Conservation (phyloP, 306 rosid species). For the Rubus idaeus region DNA sequence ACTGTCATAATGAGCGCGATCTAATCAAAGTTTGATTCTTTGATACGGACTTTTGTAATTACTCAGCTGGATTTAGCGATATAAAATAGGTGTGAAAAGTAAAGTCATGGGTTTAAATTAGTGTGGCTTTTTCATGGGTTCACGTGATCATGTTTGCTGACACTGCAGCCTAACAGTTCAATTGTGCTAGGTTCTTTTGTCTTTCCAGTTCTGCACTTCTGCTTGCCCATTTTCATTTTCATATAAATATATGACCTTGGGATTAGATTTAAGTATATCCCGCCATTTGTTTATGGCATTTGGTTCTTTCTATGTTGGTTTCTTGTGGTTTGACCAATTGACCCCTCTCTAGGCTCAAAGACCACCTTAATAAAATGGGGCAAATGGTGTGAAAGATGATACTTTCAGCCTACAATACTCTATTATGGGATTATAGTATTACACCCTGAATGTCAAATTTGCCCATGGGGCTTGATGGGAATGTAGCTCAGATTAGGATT, state of each 20-base stretch:
- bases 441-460: neutral
- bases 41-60: no score
- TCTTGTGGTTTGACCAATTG: slow-evolving; percentile 1
- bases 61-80: neutral
- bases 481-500: neutral
- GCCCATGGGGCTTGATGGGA: slow-evolving; percentile 2
- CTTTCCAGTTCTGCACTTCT: neutral
- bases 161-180: slow-evolving; percentile 36
- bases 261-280: slow-evolving; percentile 15
- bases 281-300: neutral
- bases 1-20: slow-evolving; percentile 27
- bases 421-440: neutral
- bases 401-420: neutral
- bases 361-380: neutral
- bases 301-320: neutral
- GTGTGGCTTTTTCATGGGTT: neutral
- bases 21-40: neutral
- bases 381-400: neutral
- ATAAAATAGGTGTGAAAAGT: neutral
- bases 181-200: slow-evolving; percentile 27
- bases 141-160: slow-evolving; percentile 50
- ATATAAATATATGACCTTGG: slow-evolving; percentile 3
- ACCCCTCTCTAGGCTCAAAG: neutral
- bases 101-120: neutral
- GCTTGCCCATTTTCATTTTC: neutral